Base-by-base conservation (phyloP, 2,329 filamentous ascomycete genomes). In the Plenodomus tracheiphilus region DNA sequence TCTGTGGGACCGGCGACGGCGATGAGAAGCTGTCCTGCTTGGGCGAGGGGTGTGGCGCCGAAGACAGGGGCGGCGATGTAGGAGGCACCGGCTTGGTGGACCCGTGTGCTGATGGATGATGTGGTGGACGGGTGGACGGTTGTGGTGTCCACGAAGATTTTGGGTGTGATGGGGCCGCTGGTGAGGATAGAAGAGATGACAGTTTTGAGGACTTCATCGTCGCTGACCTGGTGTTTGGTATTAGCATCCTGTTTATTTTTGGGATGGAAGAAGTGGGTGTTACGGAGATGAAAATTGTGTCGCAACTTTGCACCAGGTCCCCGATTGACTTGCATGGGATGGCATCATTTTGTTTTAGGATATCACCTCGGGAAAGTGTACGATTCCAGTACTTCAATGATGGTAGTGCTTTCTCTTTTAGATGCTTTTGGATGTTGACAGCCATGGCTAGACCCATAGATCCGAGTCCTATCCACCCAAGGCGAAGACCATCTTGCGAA, bases 371-470 rank as follows among this genome's bases (percentile, higher is more conserved):
- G 2, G 77, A 75, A n/a, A 78, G 63, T 0, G 77, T 80, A 8
- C 78, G 75, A 46, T 81, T 81, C 48, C 68, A 73, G 51, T 76
- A 81, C 1, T 51, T 59, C 1, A 81, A 58, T 4, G 56, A 47
- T 0, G 69, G 54, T 0, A 58, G 42, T 1, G 34, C 21, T 5
- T 52, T 49, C 7, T 52, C 44, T 41, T 6, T 47, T 0, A 80
- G 51, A 41, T 80, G 64, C 20, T 67, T 74, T 35, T 81, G 79
- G 0, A 81, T 66, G 47, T 81, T 81, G 6, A 62, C 66, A 1
- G 79, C 75, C 79, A 82, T 82, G 17, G 62, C 64, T 5, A 69
- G 64, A 1, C 79, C 79, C 79, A 81, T 81, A 1, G 77, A 81
- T 1, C 79, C 79, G 0, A 81, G 72, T 3, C 79, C 79, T 10